phyloP scores from a whole-genome alignment of 352 stramenopile genomes.

The Hyaloperonospora arabidopsidis region DNA sequence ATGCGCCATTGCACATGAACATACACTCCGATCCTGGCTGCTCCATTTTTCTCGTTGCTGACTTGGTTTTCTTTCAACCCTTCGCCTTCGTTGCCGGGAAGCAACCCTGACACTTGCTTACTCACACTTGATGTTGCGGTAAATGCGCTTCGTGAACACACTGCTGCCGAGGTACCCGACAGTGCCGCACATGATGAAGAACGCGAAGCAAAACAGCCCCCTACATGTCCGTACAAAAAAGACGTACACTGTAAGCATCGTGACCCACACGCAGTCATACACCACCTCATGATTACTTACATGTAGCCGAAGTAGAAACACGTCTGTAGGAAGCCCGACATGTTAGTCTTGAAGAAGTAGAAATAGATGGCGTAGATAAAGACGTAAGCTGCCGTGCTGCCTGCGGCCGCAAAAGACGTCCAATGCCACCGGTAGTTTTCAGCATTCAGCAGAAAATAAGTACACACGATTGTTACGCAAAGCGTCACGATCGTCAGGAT shows the following conservation, averaged over 20 bases:
- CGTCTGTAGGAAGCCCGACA: conserved; percentile 97
- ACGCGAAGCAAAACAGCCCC: conserved; percentile 86
- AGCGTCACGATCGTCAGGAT: conserved; percentile 97
- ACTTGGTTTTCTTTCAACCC: conserved; percentile 4
- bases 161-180: conserved; percentile 88
- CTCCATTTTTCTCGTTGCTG: conserved; percentile 2
- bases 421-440: conserved; percentile 99
- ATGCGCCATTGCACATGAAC: conserved; percentile 13
- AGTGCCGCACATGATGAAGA: conserved; percentile 91
- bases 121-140: conserved; percentile 93
- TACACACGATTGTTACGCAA: conserved; percentile 97
- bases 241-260: neutral
- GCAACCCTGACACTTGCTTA: conserved; percentile 33
- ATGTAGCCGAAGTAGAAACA: conserved; percentile 99
- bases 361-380: conserved; percentile 99
- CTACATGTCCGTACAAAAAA: conserved; percentile 30
- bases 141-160: conserved; percentile 92
- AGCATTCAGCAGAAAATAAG: conserved; percentile 97
- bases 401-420: conserved; percentile 93
- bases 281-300: conserved; percentile 35
- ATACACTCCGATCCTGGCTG: conserved; percentile 4
- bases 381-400: conserved; percentile 93
- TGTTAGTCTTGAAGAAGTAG: conserved; percentile 99
- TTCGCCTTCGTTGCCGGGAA: conserved; percentile 2
- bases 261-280: neutral